phyloP scores from a whole-genome alignment of 2,329 filamentous ascomycete genomes.

The Calonectria crousiana region DNA sequence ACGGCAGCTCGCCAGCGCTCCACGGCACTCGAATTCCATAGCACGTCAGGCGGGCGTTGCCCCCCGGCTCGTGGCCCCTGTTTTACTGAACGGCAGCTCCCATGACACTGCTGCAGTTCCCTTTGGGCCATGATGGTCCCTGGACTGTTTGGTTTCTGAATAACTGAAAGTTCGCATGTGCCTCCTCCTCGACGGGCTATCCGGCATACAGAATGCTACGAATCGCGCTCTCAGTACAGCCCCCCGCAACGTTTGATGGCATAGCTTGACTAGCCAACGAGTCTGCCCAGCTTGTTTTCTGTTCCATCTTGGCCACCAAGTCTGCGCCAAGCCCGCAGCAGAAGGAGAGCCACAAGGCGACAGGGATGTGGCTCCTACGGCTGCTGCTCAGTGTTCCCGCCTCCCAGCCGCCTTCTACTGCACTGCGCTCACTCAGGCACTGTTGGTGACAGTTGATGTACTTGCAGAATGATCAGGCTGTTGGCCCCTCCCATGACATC shows the following conservation, averaged over 20 bases:
- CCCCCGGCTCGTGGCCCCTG: constrained; percentile 22
- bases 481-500: background rate
- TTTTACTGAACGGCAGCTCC: constrained; percentile 16
- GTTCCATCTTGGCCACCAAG: constrained; percentile 32
- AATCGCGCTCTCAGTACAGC: constrained; percentile 24
- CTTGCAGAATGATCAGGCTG: constrained; percentile 2
- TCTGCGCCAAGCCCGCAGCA: constrained; percentile 31
- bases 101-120: constrained; percentile 25
- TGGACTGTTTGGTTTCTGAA: background rate
- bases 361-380: constrained; percentile 45
- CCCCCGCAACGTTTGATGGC: constrained; percentile 29
- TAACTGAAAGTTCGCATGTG: background rate
- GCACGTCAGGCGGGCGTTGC: constrained; percentile 41
- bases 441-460: constrained; percentile 22
- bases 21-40: constrained; percentile 38
- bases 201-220: background rate
- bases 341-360: constrained; percentile 33
- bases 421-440: constrained; percentile 19
- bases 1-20: constrained; percentile 15
- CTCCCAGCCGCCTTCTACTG: constrained; percentile 33
- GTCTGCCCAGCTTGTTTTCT: constrained; percentile 29
- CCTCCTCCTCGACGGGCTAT: background rate
- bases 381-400: constrained; percentile 35
- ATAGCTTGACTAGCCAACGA: constrained; percentile 22
- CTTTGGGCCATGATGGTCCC: constrained; percentile 4